These are phyloP conservation scores for Fulvia fulva DNA, from an alignment of 2,329 filamentous ascomycete species.

Conservation along the genomic window DNA sequence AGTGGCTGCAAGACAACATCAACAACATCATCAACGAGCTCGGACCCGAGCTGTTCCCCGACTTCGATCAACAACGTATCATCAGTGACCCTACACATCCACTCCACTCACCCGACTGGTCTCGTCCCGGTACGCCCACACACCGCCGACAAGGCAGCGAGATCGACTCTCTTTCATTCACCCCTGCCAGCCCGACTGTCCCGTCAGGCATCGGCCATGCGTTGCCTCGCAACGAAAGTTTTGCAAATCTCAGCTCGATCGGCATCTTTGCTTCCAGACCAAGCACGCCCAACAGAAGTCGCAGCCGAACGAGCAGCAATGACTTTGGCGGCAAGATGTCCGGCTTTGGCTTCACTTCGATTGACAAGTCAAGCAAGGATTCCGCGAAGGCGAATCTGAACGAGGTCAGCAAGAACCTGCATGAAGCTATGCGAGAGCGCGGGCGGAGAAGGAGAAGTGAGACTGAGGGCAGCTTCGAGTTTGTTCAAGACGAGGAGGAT, in stretches of 20 bases:
- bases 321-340: constrained; percentile 23
- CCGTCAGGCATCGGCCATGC: constrained; percentile 11
- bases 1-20: constrained; percentile 72
- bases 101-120: constrained; percentile 26
- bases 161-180: constrained; percentile 26
- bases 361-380: constrained; percentile 51
- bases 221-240: constrained; percentile 83
- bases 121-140: constrained; percentile 26
- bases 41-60: constrained; percentile 93
- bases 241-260: constrained; percentile 81
- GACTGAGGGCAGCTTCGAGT: constrained; percentile 22
- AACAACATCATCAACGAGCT: constrained; percentile 92
- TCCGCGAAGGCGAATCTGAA: constrained; percentile 66
- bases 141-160: constrained; percentile 23
- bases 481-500: constrained; percentile 18
- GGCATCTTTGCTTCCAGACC: constrained; percentile 88
- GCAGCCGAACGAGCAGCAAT: constrained; percentile 66
- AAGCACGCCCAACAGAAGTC: constrained; percentile 69
- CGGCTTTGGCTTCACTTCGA: constrained; percentile 30
- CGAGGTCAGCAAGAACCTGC: constrained; percentile 78
- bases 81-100: constrained; percentile 51
- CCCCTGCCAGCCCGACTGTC: constrained; percentile 22
- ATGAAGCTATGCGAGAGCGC: constrained; percentile 78
- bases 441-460: constrained; percentile 54
- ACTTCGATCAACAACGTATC: constrained; percentile 77